A percentile compares a stretch with the other conserved stretches of the same genome.
Evolutionary conservation across 106 monocot species (phyloP).

Genomic region (Allium cepa): DNA sequence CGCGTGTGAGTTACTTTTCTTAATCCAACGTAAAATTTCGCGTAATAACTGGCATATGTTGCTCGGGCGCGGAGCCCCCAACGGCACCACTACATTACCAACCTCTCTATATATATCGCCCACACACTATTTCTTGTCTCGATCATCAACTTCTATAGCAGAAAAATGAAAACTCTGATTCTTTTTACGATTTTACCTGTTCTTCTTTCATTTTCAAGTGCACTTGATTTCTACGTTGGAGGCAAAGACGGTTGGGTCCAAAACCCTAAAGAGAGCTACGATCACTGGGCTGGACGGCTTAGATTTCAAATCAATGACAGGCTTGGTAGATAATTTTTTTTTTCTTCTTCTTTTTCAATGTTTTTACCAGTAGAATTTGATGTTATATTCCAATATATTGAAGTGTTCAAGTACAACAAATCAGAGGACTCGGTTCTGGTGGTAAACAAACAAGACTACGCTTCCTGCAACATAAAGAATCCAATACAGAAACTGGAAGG

Average conservation of each 20-base stretch:
- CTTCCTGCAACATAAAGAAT: conserved; percentile 35
- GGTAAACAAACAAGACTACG: conserved; percentile 46
- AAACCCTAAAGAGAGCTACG: conserved; percentile 29
- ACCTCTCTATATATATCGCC: too few relatives aligned
- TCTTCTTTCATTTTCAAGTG: not conserved
- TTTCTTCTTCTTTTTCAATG: not conserved
- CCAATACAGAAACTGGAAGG: conserved; percentile 36
- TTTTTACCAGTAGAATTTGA: not conserved
- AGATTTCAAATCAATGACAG: conserved; percentile 52
- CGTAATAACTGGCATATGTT: too few relatives aligned
- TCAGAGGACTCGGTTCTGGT: conserved; percentile 58
- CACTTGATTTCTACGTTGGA: conserved; percentile 42
- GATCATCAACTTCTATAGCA: too few relatives aligned
- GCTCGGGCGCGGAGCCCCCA: too few relatives aligned
- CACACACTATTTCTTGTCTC: too few relatives aligned
- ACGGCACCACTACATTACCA: too few relatives aligned
- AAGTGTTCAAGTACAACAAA: conserved; percentile 70
- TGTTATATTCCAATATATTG: not conserved
- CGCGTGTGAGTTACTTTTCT: too few relatives aligned
- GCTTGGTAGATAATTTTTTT: conserved; percentile 24
- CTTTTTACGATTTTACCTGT: not conserved
- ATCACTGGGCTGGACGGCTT: conserved; percentile 30
- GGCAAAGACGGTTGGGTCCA: conserved; percentile 44
- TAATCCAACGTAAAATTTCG: too few relatives aligned
- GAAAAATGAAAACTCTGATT: too few relatives aligned